Evolutionary conservation across 2,329 filamentous ascomycete species (phyloP).

Genomic region (Sphaerulina vaccinii): DNA sequence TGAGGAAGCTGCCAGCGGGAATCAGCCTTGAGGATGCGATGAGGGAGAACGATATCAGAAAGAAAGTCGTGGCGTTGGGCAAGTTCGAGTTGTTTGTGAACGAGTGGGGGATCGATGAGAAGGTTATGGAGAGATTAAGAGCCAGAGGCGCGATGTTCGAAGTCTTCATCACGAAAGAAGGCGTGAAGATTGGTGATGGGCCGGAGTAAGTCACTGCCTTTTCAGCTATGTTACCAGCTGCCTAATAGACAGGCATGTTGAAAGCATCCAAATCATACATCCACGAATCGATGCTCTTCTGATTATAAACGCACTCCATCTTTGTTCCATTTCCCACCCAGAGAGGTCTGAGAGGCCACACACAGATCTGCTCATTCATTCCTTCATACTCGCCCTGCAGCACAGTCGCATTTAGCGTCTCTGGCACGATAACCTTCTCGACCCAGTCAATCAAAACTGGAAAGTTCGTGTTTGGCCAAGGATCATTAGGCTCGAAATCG

Average conservation of each 20-base stretch:
- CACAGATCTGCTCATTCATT: conserved; percentile 12
- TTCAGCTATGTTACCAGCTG: too few relatives aligned
- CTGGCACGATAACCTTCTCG: conserved; percentile 22
- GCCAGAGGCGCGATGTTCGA: conserved; percentile 27
- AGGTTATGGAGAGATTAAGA: conserved; percentile 21
- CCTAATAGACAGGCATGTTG: too few relatives aligned
- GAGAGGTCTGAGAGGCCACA: conserved; percentile 18
- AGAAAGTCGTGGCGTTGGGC: conserved; percentile 39
- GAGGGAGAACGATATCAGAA: conserved; percentile 37
- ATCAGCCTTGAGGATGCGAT: conserved; percentile 42
- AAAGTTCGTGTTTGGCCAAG: conserved; percentile 45
- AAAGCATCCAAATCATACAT: too few relatives aligned
- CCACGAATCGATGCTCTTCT: too few relatives aligned
- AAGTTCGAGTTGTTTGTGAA: conserved; percentile 38
- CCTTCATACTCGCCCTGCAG: conserved; percentile 16
- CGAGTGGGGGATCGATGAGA: conserved; percentile 32
- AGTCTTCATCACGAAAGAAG: conserved; percentile 27
- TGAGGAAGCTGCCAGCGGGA: conserved; percentile 39
- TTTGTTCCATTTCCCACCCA: conserved; percentile 7
- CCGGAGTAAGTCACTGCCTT: conserved; percentile 6
- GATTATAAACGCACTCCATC: too few relatives aligned
- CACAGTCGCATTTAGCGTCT: conserved; percentile 16
- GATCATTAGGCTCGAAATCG: conserved; percentile 30
- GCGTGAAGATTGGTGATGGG: conserved; percentile 20
- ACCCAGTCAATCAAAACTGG: conserved; percentile 30